Percentiles rank a stretch among this genome's conserved stretches.
phyloP scores from a whole-genome alignment of 2,329 filamentous ascomycete species.

The Clathrospora elynae region DNA sequence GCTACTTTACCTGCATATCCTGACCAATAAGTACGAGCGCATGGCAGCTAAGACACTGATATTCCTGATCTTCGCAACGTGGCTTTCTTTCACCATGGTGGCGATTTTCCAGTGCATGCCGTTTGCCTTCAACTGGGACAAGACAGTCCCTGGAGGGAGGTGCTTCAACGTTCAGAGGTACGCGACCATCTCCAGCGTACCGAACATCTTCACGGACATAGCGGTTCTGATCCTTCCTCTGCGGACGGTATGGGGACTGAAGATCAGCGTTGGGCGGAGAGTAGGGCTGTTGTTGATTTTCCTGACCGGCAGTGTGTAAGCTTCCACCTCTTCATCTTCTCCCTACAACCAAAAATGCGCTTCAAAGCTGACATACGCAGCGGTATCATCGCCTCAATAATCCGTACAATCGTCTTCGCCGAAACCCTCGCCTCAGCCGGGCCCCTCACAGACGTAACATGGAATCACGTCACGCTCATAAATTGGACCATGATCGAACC shows the following conservation, averaged over 20 bases:
- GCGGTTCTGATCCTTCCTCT: constrained; percentile 29
- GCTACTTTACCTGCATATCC: constrained; percentile 31
- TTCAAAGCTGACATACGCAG: constrained; percentile 11
- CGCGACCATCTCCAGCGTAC: constrained; percentile 32
- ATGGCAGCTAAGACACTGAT: constrained; percentile 26
- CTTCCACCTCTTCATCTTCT: too few species aligned
- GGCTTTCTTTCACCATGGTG: constrained; percentile 30
- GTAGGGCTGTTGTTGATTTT: constrained; percentile 35
- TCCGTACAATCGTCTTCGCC: constrained; percentile 31
- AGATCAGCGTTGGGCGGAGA: constrained; percentile 24
- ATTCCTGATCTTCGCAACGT: constrained; percentile 24
- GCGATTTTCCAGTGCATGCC: constrained; percentile 32
- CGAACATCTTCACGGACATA: constrained; percentile 35
- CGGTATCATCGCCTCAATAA: constrained; percentile 32
- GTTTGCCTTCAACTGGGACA: constrained; percentile 36
- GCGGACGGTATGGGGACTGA: constrained; percentile 28
- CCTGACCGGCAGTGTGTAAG: constrained; percentile 36
- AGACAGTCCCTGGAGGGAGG: constrained; percentile 26
- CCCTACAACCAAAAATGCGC: neutral
- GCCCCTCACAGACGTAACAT: constrained; percentile 27
- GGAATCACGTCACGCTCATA: constrained; percentile 26
- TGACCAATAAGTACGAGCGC: constrained; percentile 33
- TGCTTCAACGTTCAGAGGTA: constrained; percentile 31
- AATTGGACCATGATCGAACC: constrained; percentile 38
- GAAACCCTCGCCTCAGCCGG: constrained; percentile 12